phyloP scores from a whole-genome alignment of 345 rosid species.

The rapeseed (Brassica napus) region DNA sequence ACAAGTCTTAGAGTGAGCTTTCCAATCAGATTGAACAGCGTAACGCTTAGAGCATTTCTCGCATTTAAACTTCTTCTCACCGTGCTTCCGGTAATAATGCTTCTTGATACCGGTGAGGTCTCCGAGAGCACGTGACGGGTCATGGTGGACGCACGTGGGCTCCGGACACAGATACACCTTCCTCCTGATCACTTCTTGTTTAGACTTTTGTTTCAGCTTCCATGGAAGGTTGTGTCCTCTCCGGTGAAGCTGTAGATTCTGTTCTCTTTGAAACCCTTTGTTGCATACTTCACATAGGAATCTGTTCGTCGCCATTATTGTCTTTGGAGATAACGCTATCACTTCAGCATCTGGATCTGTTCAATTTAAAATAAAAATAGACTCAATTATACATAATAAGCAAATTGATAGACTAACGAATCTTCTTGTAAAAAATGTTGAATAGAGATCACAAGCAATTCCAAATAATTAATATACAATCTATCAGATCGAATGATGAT shows the following conservation, averaged over 20 bases:
- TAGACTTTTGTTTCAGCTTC: slow-evolving; percentile 74
- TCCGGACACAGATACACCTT: slow-evolving; percentile 84
- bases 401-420: background rate
- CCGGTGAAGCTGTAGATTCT: slow-evolving; percentile 78
- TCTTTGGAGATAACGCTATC: slow-evolving; percentile 80
- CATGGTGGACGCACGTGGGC: slow-evolving; percentile 84
- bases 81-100: slow-evolving; percentile 73
- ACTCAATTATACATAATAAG: background rate
- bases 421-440: background rate
- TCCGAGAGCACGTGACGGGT: slow-evolving; percentile 76
- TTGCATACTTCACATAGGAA: slow-evolving; percentile 84
- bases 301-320: slow-evolving; percentile 81
- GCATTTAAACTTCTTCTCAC: slow-evolving; percentile 83
- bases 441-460: background rate
- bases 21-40: slow-evolving; percentile 90
- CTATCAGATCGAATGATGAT: background rate
- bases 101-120: slow-evolving; percentile 84
- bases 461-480: background rate
- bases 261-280: slow-evolving; percentile 84
- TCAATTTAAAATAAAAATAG: background rate
- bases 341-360: slow-evolving; percentile 89
- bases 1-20: slow-evolving; percentile 80
- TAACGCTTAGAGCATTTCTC: slow-evolving; percentile 74
- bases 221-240: slow-evolving; percentile 89
- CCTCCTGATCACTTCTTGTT: slow-evolving; percentile 59